phyloP scores from a whole-genome alignment of 352 stramenopile genomes.

The Phytophthora sp. region DNA sequence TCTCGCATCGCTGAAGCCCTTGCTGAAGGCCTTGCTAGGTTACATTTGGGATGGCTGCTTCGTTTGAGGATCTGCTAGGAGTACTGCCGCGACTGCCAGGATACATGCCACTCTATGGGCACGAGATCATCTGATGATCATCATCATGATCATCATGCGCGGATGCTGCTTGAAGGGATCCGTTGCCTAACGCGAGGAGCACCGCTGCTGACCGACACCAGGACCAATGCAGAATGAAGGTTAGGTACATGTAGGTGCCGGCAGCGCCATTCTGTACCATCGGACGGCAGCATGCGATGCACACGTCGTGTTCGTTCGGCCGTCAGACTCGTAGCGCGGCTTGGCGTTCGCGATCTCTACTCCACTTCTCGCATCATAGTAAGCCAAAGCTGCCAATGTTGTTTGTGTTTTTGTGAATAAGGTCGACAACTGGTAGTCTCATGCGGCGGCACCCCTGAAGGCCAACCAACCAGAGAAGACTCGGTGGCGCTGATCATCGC shows the following conservation, averaged over 20 bases:
- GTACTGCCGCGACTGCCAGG: constrained; percentile 21
- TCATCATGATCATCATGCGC: background rate
- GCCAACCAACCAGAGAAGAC: too few species aligned
- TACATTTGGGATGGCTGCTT: background rate
- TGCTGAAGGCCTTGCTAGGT: background rate
- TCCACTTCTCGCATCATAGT: too few species aligned
- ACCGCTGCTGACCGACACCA: background rate
- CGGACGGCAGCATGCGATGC: background rate
- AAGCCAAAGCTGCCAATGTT: too few species aligned
- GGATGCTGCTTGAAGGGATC: constrained; percentile 35
- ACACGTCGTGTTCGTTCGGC: too few species aligned
- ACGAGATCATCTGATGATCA: too few species aligned
- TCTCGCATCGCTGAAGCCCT: constrained; percentile 9
- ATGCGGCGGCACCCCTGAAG: too few species aligned
- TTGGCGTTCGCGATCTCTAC: too few species aligned
- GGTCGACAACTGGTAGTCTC: too few species aligned
- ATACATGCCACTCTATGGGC: constrained; percentile 33
- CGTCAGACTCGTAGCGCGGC: too few species aligned
- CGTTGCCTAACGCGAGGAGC: constrained; percentile 25
- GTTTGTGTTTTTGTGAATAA: too few species aligned
- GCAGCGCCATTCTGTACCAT: background rate
- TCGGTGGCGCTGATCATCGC: too few species aligned
- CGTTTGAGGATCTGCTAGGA: constrained; percentile 7
- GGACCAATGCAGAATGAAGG: background rate
- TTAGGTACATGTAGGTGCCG: background rate